phyloP scores from a whole-genome alignment of 345 rosid species.

The Isatis tinctoria region DNA sequence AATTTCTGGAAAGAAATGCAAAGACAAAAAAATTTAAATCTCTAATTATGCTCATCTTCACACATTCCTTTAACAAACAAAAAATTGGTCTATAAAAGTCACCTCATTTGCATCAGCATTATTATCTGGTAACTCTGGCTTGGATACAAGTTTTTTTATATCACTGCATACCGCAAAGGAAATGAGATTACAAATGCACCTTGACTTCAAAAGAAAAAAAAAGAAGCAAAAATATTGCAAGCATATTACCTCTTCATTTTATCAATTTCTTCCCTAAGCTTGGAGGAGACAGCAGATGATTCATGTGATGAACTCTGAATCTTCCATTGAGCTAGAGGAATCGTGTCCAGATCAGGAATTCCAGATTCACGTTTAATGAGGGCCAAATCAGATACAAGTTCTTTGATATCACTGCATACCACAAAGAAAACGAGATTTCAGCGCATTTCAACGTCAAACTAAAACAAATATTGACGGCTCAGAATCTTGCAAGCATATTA shows the following conservation, averaged over 20 bases:
- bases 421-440: constrained; percentile 5
- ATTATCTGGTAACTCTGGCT: constrained; percentile 47
- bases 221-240: not conserved
- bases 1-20: constrained; percentile 40
- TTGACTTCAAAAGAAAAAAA: not conserved
- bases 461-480: not conserved
- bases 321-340: constrained; percentile 59
- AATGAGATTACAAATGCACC: not conserved
- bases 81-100: constrained; percentile 17
- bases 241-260: constrained; percentile 48
- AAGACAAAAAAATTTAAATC: not conserved
- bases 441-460: not conserved
- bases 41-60: not conserved
- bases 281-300: constrained; percentile 34
- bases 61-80: not conserved
- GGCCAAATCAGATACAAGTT: constrained; percentile 48
- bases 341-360: constrained; percentile 49
- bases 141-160: constrained; percentile 44
- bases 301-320: constrained; percentile 40
- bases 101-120: constrained; percentile 55
- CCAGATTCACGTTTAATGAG: constrained; percentile 61
- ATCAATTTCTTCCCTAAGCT: constrained; percentile 56
- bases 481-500: not conserved
- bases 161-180: constrained; percentile 44
- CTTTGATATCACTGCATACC: constrained; percentile 52